phyloP scores from a whole-genome alignment of 2,329 filamentous ascomycete genomes.

The Paradendryphiella salina region DNA sequence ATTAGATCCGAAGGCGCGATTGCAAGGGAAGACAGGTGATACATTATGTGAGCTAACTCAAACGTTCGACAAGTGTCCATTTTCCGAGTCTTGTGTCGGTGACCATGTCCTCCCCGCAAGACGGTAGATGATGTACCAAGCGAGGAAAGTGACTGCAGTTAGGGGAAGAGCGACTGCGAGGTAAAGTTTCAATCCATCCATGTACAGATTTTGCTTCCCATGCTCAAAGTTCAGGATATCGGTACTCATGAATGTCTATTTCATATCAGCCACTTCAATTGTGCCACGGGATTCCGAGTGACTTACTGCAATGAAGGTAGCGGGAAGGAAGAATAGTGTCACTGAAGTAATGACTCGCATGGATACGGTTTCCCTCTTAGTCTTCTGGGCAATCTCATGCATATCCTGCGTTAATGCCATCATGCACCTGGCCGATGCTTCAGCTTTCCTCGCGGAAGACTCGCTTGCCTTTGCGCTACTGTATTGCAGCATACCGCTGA shows the following conservation, averaged over 20 bases:
- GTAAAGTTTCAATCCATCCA: slow-evolving; percentile 35
- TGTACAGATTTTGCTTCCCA: slow-evolving; percentile 15
- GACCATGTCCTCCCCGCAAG: slow-evolving; percentile 22
- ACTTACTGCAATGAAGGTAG: slow-evolving; percentile 51
- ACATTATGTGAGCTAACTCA: too few relatives aligned
- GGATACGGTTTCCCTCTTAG: slow-evolving; percentile 48
- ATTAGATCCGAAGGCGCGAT: too few relatives aligned
- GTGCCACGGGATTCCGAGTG: neutral
- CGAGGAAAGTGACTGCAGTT: slow-evolving; percentile 41
- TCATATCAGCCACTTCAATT: neutral
- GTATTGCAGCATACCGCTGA: slow-evolving; percentile 45
- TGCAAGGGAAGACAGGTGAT: too few relatives aligned
- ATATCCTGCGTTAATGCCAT: slow-evolving; percentile 29
- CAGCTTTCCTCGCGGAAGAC: slow-evolving; percentile 18
- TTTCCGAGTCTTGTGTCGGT: neutral
- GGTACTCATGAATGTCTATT: slow-evolving; percentile 50
- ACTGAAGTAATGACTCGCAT: slow-evolving; percentile 52
- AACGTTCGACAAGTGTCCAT: too few relatives aligned
- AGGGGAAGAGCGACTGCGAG: slow-evolving; percentile 44
- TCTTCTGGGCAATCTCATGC: slow-evolving; percentile 43
- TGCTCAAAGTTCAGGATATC: slow-evolving; percentile 40
- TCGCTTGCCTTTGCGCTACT: slow-evolving; percentile 40
- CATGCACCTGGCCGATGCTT: slow-evolving; percentile 36
- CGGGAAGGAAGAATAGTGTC: slow-evolving; percentile 50
- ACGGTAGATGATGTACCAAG: slow-evolving; percentile 43